Conservation (phyloP, 306 rosid species). For the Corylus heterophylla region DNA sequence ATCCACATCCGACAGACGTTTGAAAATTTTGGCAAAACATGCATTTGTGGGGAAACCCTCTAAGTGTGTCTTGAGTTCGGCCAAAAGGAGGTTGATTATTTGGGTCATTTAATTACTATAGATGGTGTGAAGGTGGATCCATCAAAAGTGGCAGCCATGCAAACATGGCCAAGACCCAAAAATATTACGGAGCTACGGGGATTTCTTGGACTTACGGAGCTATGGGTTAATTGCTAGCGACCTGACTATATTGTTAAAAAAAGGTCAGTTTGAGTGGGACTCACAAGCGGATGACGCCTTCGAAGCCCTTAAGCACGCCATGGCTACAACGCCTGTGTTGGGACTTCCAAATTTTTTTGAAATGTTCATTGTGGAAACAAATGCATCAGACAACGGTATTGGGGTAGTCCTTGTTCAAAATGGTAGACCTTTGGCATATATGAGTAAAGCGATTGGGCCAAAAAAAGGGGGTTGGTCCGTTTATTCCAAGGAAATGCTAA, state of each 20-base stretch:
- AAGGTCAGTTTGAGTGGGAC: background rate
- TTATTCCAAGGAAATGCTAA: background rate
- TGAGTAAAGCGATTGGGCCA: background rate
- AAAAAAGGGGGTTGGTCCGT: background rate
- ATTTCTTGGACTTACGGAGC: too few species aligned
- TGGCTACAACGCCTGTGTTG: background rate
- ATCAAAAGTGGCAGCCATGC: too few species aligned
- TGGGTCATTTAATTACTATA: too few species aligned
- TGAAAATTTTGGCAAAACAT: too few species aligned
- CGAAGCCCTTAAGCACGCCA: background rate
- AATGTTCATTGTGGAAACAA: background rate
- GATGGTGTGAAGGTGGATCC: too few species aligned
- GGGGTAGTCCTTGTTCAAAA: too few species aligned
- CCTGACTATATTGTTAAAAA: background rate
- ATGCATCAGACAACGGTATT: background rate
- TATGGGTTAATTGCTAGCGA: background rate
- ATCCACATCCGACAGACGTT: too few species aligned
- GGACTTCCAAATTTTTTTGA: background rate
- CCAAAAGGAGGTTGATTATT: too few species aligned
- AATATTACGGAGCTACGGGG: too few species aligned
- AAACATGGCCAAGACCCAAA: too few species aligned
- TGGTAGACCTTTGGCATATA: background rate
- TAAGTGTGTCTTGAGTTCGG: too few species aligned
- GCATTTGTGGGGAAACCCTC: too few species aligned
- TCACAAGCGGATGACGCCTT: background rate